phyloP scores from a whole-genome alignment of 2,329 filamentous ascomycete genomes.

The Nemania sp. region DNA sequence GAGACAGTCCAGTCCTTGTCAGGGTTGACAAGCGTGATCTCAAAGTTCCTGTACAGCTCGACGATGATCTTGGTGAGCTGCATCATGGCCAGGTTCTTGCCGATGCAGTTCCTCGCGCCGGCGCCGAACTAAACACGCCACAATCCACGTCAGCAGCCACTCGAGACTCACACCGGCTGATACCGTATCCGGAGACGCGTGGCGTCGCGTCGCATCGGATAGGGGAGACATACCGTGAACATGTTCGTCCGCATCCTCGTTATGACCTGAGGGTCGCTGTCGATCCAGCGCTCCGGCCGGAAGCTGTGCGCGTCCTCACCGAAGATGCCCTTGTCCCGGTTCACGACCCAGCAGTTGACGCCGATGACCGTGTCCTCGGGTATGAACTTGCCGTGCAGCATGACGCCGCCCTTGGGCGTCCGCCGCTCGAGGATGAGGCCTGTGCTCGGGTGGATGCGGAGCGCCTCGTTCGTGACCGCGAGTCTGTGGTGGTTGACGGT shows the following conservation, averaged over 20 bases:
- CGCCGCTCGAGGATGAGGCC: slow-evolving; percentile 65
- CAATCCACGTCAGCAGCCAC: neutral
- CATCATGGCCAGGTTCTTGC: slow-evolving; percentile 26
- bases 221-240: slow-evolving; percentile 19
- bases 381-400: slow-evolving; percentile 48
- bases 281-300: slow-evolving; percentile 59
- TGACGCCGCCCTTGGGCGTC: slow-evolving; percentile 57
- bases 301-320: slow-evolving; percentile 60
- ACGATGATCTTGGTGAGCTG: slow-evolving; percentile 26
- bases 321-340: slow-evolving; percentile 60
- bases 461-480: slow-evolving; percentile 16
- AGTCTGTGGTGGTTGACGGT: neutral
- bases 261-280: slow-evolving; percentile 10
- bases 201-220: no score
- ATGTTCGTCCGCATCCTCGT: slow-evolving; percentile 16
- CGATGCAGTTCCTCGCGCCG: slow-evolving; percentile 23
- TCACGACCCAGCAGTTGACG: slow-evolving; percentile 65
- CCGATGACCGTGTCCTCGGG: slow-evolving; percentile 56
- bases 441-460: slow-evolving; percentile 56
- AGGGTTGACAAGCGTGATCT: slow-evolving; percentile 14
- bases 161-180: no score
- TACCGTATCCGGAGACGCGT: no score
- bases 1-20: slow-evolving; percentile 16
- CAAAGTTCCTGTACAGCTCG: slow-evolving; percentile 21
- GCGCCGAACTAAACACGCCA: slow-evolving; percentile 18